These are phyloP conservation scores for Lipomyces lipofer DNA, from an alignment of 805 yeast species.

Conservation along the genomic window DNA sequence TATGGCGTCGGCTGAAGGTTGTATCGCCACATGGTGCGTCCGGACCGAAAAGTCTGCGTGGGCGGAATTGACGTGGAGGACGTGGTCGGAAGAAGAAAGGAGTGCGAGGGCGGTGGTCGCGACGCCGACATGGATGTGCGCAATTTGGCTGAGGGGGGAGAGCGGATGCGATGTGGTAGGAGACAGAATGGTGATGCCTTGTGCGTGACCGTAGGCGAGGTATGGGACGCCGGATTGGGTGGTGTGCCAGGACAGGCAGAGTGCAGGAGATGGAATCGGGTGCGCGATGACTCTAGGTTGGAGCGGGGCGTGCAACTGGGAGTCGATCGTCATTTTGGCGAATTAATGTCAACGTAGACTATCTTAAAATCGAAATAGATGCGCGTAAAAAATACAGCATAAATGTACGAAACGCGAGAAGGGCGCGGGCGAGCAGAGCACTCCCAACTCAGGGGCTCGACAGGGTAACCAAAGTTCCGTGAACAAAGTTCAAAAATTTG, in stretches of 20 bases:
- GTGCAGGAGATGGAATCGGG: too few relatives aligned
- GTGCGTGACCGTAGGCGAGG: neutral
- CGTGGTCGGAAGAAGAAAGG: neutral
- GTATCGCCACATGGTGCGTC: neutral
- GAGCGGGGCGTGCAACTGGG: too few relatives aligned
- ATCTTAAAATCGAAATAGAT: too few relatives aligned
- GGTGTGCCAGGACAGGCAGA: neutral
- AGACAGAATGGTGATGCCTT: constrained; percentile 2
- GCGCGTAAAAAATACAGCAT: too few relatives aligned
- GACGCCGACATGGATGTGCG: constrained; percentile 2
- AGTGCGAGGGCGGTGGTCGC: constrained; percentile 1
- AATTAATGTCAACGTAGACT: too few relatives aligned
- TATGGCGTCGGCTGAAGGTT: neutral
- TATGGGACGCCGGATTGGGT: neutral
- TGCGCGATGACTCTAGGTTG: too few relatives aligned
- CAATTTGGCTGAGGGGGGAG: neutral
- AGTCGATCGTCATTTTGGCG: too few relatives aligned
- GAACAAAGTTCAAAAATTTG: too few relatives aligned
- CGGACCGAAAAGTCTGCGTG: constrained; percentile 7
- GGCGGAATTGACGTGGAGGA: neutral
- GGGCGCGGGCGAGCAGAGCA: too few relatives aligned
- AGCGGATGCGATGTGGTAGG: neutral
- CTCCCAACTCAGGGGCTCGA: too few relatives aligned
- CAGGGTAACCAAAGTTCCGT: too few relatives aligned
- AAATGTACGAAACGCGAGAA: too few relatives aligned